Evolutionary conservation across 2,329 filamentous ascomycete genomes (phyloP).

Genomic region (Aspergillus udagawae): DNA sequence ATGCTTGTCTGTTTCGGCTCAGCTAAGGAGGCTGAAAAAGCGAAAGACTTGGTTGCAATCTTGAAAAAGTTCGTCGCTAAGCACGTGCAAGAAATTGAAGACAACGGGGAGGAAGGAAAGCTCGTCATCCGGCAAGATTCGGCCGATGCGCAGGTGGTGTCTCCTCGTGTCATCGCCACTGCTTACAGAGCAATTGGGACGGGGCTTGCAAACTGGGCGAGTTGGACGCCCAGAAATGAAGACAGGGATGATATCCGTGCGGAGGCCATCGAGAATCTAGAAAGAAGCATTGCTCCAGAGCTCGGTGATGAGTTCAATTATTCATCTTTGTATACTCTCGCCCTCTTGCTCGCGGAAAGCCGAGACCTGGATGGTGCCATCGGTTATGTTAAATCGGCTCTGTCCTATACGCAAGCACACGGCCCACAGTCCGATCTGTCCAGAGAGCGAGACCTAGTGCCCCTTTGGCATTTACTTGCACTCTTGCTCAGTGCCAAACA

Average conservation of each 20-base stretch:
- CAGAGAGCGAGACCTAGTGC: constrained; percentile 55
- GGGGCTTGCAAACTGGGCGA: constrained; percentile 82
- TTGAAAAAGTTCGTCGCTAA: constrained; percentile 73
- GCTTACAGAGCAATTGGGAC: constrained; percentile 83
- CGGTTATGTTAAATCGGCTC: constrained; percentile 71
- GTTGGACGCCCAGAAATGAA: constrained; percentile 71
- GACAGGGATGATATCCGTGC: constrained; percentile 68
- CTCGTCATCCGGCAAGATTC: constrained; percentile 14
- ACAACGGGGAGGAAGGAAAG: constrained; percentile 21
- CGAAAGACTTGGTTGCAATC: constrained; percentile 63
- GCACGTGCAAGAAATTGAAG: constrained; percentile 34
- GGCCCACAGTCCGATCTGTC: constrained; percentile 27
- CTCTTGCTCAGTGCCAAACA: constrained; percentile 81
- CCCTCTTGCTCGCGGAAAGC: constrained; percentile 81
- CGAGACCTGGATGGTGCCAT: constrained; percentile 77
- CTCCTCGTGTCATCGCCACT: constrained; percentile 60
- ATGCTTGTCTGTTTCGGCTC: constrained; percentile 80
- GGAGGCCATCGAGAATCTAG: constrained; percentile 72
- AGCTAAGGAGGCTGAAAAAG: constrained; percentile 71
- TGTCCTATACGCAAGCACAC: constrained; percentile 48
- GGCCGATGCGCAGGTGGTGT: constrained; percentile 38
- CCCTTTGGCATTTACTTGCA: constrained; percentile 87
- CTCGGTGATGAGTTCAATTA: constrained; percentile 64
- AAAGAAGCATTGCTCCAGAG: constrained; percentile 66
- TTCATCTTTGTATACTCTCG: constrained; percentile 74